phyloP scores from a whole-genome alignment of 441 rosid genomes.

The Eutrema salsugineum region DNA sequence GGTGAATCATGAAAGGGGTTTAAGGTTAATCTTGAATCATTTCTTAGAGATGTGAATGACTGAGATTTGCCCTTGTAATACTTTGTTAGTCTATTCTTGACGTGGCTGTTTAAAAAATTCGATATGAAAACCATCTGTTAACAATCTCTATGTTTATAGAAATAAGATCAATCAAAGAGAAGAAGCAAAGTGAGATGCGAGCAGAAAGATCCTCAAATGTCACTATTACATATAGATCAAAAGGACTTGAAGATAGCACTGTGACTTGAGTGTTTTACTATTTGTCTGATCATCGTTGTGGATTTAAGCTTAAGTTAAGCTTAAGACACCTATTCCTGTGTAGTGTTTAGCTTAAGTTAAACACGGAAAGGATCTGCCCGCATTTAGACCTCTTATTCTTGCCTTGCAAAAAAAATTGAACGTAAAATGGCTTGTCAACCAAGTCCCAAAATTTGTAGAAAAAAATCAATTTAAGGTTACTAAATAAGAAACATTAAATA shows the following conservation, averaged over 20 bases:
- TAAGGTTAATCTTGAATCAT: constrained; percentile 23
- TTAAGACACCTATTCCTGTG: too few relatives aligned
- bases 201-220: background rate
- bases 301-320: too few relatives aligned
- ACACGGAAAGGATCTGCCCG: too few relatives aligned
- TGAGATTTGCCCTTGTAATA: constrained; percentile 71
- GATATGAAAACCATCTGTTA: background rate
- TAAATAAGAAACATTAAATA: background rate
- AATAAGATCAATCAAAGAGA: background rate
- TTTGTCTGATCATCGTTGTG: too few relatives aligned
- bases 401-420: background rate
- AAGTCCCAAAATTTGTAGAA: background rate
- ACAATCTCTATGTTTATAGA: background rate
- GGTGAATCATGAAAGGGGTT: background rate
- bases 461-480: background rate
- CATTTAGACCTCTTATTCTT: background rate
- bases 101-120: background rate
- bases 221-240: background rate
- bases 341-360: too few relatives aligned
- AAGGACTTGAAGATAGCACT: background rate
- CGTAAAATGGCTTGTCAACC: constrained; percentile 3
- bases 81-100: constrained; percentile 70
- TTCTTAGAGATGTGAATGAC: constrained; percentile 61
- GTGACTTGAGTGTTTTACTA: too few relatives aligned
- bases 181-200: background rate